Evolutionary conservation across 768 basidiomycete species (phyloP).

Genomic region (Coprinopsis sp.): DNA sequence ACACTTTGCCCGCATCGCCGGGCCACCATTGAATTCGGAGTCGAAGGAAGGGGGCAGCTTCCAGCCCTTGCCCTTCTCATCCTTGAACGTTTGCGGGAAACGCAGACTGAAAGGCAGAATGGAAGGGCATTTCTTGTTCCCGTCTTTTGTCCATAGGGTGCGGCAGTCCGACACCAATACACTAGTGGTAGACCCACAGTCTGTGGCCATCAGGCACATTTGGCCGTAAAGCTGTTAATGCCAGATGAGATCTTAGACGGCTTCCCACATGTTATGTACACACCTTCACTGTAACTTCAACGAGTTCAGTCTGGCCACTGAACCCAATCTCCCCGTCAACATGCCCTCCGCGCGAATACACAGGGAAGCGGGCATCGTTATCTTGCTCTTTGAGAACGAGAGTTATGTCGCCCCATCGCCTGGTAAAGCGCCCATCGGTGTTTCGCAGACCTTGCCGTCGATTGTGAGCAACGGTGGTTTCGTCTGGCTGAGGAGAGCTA

Average conservation of each 20-base stretch:
- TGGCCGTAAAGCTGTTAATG: conserved; percentile 37
- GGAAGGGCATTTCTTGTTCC: conserved; percentile 28
- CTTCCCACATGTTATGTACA: background rate
- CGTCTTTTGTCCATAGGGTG: conserved; percentile 25
- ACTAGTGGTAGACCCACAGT: conserved; percentile 26
- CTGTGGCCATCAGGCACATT: conserved; percentile 30
- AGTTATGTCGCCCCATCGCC: conserved; percentile 30
- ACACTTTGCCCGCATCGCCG: conserved; percentile 30
- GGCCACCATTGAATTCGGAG: conserved; percentile 27
- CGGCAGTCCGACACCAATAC: conserved; percentile 26
- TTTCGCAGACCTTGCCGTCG: conserved; percentile 25
- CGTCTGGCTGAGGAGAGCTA: conserved; percentile 26
- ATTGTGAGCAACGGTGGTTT: conserved; percentile 34
- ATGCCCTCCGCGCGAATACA: conserved; percentile 31
- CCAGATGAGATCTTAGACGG: background rate
- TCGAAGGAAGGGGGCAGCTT: conserved; percentile 38
- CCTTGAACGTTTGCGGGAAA: conserved; percentile 30
- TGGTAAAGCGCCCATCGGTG: conserved; percentile 23
- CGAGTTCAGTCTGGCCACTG: conserved; percentile 24
- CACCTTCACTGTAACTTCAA: conserved; percentile 35
- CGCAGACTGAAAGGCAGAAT: conserved; percentile 33
- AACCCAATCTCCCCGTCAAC: conserved; percentile 34
- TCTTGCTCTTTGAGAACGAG: conserved; percentile 37
- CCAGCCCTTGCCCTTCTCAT: conserved; percentile 21
- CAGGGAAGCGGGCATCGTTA: conserved; percentile 23